phyloP scores from a whole-genome alignment of 2,329 filamentous ascomycete species.

The Penicillium sp. region DNA sequence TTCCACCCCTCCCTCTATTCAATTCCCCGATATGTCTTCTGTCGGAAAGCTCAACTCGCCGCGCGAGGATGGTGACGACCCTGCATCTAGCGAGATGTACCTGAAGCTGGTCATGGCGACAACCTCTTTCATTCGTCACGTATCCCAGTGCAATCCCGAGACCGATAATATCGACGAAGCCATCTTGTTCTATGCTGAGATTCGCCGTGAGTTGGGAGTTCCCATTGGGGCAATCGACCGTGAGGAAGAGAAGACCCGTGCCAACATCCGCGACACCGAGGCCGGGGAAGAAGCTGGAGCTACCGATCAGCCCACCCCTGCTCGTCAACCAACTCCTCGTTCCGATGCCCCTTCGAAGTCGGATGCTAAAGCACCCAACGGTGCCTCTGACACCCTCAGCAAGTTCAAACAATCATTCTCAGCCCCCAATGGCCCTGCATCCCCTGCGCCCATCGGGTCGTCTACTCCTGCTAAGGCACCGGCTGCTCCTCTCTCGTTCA shows the following conservation, averaged over 20 bases:
- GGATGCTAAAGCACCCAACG: constrained; percentile 8
- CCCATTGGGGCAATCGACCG: constrained; percentile 28
- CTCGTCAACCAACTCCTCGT: not conserved
- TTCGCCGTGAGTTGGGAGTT: constrained; percentile 39
- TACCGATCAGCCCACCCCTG: not conserved
- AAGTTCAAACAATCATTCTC: constrained; percentile 25
- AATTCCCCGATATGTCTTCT: constrained; percentile 2
- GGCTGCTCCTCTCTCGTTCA: constrained; percentile 1
- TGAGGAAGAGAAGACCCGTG: not conserved
- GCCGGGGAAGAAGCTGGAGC: not conserved
- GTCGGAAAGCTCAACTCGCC: not conserved
- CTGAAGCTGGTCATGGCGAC: constrained; percentile 39
- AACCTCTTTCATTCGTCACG: constrained; percentile 34
- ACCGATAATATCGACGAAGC: constrained; percentile 37
- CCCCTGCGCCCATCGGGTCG: not conserved
- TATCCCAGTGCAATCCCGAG: constrained; percentile 34
- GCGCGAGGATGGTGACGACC: not conserved
- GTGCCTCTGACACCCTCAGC: constrained; percentile 15
- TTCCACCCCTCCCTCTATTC: not conserved
- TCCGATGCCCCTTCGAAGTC: not conserved
- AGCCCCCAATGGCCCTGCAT: constrained; percentile 1
- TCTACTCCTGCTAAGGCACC: not conserved
- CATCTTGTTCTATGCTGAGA: constrained; percentile 40
- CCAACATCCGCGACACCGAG: not conserved
- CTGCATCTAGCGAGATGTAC: constrained; percentile 21